Evolutionary conservation across 768 basidiomycete genomes (phyloP), one percentile per base, ranked within the genome.

Genomic region (Coprinopsis strossmayeri): DNA sequence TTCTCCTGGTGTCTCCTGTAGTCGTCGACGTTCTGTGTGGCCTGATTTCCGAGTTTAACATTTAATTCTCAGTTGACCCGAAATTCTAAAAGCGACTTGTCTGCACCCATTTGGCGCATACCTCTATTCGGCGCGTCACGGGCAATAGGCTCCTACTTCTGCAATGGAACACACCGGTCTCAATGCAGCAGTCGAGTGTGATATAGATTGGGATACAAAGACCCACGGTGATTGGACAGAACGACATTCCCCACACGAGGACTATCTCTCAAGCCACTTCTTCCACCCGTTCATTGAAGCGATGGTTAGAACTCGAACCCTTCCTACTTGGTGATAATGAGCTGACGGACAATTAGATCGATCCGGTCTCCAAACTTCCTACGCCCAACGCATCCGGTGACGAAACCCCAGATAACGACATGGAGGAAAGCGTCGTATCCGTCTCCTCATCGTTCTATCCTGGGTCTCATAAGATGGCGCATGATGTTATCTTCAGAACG

Each of bases 401-500:
- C 43, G 43, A 45, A 18, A 12, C 10, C 11, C 30, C 43, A 15
- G 43, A 27, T 3, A 45, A 13, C 27, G 40, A 27, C 25, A 15
- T 3, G 3, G 43, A n/a, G 5, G 26, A 45, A 32, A 5, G 4
- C 9, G 28, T 45, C 18, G 43, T 45, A 17, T 45, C 43, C 18
- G 43, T 45, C 11, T 63, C 64, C 2, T 58, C 61, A 1, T 45
- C 57, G 7, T 66, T 66, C 50, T 42, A 59, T 34, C 59, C 62
- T 3, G 49, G 52, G n/a, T 37, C 55, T 3, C 51, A 57, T 48
- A 26, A 50, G 12, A 30, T 45, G 10, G 47, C 30, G 3, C 50
- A 59, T 4, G 56, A 62, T 41, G 49, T 53, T 13, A 66, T 78
- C 44, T 55, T 82, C 43, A 56, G 76, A 47, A 76, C 79, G 5